Evolutionary conservation across 1,139 yeast species (phyloP), one percentile per base, ranked within the genome.

Genomic region (Diutina scorzettiae): DNA sequence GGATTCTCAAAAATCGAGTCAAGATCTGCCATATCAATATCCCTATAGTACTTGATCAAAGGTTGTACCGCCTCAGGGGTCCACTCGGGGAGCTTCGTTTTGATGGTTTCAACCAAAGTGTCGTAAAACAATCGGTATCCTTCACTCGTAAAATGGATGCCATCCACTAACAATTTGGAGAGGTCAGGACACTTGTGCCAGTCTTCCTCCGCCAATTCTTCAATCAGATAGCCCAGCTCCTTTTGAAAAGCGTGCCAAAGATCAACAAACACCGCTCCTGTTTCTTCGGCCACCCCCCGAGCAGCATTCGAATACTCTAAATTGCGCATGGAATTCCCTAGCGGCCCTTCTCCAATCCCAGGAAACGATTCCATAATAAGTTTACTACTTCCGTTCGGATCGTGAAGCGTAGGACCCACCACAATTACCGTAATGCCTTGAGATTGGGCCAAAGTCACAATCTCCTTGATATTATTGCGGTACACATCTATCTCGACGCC

Each of bases 401-500:
- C 81, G 50, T 75, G 78, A 19, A 77, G 58, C 0, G 76, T 80
- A 0, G 93, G 87, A 0, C 86, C 79, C 11, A 84, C 66, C 1
- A 83, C 51, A 17, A 85, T 64, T 2, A 69, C 59, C 28, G 66
- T 68, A 45, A 80, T 71, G 5, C 62, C 68, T 40, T 64, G 54
- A 1, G 53, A 55, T 25, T 58, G 49, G 12, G 73, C 63, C 42
- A 62, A 45, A 11, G 59, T 47, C 5, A 76, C 62, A 51, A 82
- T 55, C 17, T 47, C 48, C 11, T 51, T 53, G 44, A 73, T 59
- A 53, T 84, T 83, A 7, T 57, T 59, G 18, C 56, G 45, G 53
- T 62, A 83, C 45, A 71, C 63, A 0, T 60, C 68, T 8, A 78
- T 40, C 1, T 73, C 68, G 1, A 81, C 84, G 19, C 64, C 63